A percentile compares a stretch with the other conserved stretches of the same genome.
These are phyloP conservation scores for Massariosphaeria phaeospora DNA, from an alignment of 495 filamentous ascomycete species.

Conservation along the genomic window DNA sequence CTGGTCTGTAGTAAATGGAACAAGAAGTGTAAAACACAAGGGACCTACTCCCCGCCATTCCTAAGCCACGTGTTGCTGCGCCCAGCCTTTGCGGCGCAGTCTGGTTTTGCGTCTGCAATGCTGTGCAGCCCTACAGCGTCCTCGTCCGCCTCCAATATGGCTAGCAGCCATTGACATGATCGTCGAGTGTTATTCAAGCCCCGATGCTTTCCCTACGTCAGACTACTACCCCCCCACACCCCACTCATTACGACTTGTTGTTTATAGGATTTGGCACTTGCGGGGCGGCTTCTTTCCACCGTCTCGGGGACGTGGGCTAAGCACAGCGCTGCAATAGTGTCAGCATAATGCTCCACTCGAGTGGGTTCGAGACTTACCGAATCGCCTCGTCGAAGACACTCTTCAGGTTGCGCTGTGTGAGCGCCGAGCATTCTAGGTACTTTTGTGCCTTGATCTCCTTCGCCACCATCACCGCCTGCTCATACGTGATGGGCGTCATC, in stretches of 20 bases:
- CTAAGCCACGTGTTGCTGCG: background rate
- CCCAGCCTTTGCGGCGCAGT: too few relatives aligned
- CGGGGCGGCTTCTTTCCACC: constrained; percentile 56
- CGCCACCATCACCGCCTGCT: constrained; percentile 74
- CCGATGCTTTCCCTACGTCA: constrained; percentile 13
- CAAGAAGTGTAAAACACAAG: background rate
- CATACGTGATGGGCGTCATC: constrained; percentile 89
- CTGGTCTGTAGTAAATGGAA: constrained; percentile 1
- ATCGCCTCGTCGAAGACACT: constrained; percentile 98
- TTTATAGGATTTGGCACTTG: constrained; percentile 75
- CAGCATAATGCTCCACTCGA: constrained; percentile 1
- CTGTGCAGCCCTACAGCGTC: background rate
- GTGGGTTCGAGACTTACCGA: constrained; percentile 51
- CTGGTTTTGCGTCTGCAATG: background rate
- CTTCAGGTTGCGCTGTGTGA: constrained; percentile 94
- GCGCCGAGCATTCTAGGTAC: constrained; percentile 96
- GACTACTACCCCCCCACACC: constrained; percentile 1
- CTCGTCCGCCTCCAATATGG: background rate
- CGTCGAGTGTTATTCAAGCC: constrained; percentile 23
- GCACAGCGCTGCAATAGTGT: constrained; percentile 60
- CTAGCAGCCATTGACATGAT: background rate
- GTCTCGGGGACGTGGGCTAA: constrained; percentile 63
- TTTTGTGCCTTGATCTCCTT: constrained; percentile 92
- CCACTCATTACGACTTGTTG: background rate
- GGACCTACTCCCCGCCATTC: background rate